A percentile compares a stretch with the other conserved stretches of the same genome.
Conservation (phyloP, 768 basidiomycete species). For the Xerocomellus chrysenteron region DNA sequence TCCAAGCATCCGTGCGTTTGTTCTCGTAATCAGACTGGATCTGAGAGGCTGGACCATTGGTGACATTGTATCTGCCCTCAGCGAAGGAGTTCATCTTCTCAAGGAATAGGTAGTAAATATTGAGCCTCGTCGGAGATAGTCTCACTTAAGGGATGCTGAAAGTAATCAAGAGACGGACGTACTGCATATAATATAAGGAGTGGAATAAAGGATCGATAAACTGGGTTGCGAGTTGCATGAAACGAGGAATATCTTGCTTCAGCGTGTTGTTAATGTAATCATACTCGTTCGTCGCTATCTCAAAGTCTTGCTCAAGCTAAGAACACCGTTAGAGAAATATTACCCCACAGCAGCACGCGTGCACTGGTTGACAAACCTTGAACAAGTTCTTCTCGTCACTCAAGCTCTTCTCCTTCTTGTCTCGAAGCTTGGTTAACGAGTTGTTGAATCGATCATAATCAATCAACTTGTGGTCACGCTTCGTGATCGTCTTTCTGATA, state of each 20-base stretch:
- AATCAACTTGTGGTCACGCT: conserved; percentile 95
- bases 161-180: conserved; percentile 35
- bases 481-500: conserved; percentile 92
- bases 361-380: conserved; percentile 55
- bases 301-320: conserved; percentile 95
- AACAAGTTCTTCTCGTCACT: conserved; percentile 96
- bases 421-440: conserved; percentile 88
- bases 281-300: conserved; percentile 87
- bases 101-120: conserved; percentile 90
- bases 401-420: conserved; percentile 97
- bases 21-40: conserved; percentile 77
- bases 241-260: conserved; percentile 92
- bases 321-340: not conserved
- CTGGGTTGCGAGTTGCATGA: conserved; percentile 81
- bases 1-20: conserved; percentile 81
- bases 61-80: conserved; percentile 72
- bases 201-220: conserved; percentile 99
- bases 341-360: not conserved
- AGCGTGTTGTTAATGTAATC: conserved; percentile 88
- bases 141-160: not conserved
- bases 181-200: conserved; percentile 99
- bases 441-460: conserved; percentile 98
- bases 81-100: conserved; percentile 92
- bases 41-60: conserved; percentile 62
- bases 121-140: conserved; percentile 53